Base-by-base conservation (phyloP, 139 green algal genomes). In the Coccomyxa sp. region DNA sequence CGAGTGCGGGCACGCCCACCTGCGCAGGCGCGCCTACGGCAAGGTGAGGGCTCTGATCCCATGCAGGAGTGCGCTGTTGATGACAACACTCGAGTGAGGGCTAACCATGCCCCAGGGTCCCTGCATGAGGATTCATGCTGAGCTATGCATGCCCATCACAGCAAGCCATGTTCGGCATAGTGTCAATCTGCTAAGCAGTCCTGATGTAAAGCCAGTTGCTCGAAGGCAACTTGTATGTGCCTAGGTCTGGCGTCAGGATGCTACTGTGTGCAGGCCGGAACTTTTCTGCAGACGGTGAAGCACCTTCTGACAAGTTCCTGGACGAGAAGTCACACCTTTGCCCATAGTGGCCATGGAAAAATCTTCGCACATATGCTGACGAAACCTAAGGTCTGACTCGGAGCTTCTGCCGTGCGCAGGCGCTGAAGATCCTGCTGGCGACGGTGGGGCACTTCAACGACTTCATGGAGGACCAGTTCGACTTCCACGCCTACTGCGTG, bases 401-500 rank as follows among this genome's bases (percentile, higher is more conserved):
- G n/a, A n/a, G n/a, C n/a, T n/a, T n/a, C n/a, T n/a, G n/a, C n/a
- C 10, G 64, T 34, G n/a, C n/a, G 55, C 89, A 90, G 80, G 94
- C 94, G 14, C 85, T 98, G 31, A 98, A 99, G 83, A 94, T 93
- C 72, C 96, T 94, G 80, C 39, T 86, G 4, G 84, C 87, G 39
- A 85, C 97, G 16, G 79, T 87, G 55, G 91, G 89, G 70, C 95
- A 99, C 88, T 99, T 95, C 87, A 80, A 78, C 6, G 91, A 96
- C 78, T 93, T 97, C 74, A 69, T 78, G 27, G 96, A 99, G 82
- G 96, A 99, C 87, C 95, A 99, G 88, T 98, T 99, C 73, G 96
- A 99, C 88, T 99, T 99, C 86, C 96, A 99, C 89, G 81, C 73
- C 50, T 99, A 98, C 89, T 99, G 96, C 89, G 39, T 98, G 39